phyloP scores from a whole-genome alignment of 176 grass and related monocot genomes.

The Raddia distichophylla region DNA sequence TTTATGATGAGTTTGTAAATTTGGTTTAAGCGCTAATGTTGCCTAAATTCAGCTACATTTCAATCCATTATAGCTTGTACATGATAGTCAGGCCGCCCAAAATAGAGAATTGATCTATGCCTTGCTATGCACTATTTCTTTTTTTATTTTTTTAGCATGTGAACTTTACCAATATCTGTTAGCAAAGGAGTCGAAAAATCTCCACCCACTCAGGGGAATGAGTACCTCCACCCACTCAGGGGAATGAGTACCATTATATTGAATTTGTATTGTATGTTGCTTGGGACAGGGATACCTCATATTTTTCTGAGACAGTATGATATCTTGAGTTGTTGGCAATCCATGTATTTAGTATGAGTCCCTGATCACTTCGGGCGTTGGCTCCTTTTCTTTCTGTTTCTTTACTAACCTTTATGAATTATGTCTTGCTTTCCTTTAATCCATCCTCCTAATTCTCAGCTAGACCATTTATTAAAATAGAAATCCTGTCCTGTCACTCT shows the following conservation, averaged over 20 bases:
- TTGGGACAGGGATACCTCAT: background rate
- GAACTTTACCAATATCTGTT: constrained; percentile 4
- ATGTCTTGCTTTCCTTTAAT: background rate
- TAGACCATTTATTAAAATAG: constrained; percentile 2
- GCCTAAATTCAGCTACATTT: constrained; percentile 2
- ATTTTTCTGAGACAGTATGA: constrained; percentile 14
- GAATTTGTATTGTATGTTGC: constrained; percentile 11
- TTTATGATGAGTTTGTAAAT: background rate
- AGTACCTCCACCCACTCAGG: background rate
- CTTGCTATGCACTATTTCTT: background rate
- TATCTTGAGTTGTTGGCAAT: background rate
- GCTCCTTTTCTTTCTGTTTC: background rate
- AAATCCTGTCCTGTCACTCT: background rate
- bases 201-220: background rate
- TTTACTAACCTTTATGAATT: background rate
- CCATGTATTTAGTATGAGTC: background rate
- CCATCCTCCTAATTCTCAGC: background rate
- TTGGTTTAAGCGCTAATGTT: constrained; percentile 15
- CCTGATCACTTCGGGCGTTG: background rate
- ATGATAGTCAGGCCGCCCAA: background rate
- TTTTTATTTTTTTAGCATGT: constrained; percentile 9
- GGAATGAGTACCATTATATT: constrained; percentile 7
- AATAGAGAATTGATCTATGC: background rate
- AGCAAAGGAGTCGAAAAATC: background rate
- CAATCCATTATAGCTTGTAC: background rate